Evolutionary conservation across 257 asterid genomes (phyloP).

Genomic region (Lycium ferocissimum): DNA sequence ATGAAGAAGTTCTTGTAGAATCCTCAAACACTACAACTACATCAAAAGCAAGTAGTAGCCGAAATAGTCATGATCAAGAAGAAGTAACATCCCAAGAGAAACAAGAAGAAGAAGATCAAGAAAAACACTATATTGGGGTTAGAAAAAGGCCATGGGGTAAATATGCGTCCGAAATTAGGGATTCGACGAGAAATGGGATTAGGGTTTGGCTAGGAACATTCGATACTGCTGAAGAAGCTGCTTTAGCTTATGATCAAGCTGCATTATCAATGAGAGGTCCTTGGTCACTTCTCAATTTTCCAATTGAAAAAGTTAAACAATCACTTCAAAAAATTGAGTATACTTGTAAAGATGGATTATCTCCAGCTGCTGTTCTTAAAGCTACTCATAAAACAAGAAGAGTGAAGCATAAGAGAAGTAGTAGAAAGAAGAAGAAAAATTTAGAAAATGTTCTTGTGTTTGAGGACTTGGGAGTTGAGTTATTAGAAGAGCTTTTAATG

Average conservation of each 20-base stretch:
- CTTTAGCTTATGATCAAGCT: conserved; percentile 54
- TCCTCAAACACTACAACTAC: not conserved
- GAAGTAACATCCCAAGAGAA: conserved; percentile 20
- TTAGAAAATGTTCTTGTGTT: conserved; percentile 39
- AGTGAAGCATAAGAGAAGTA: conserved; percentile 14
- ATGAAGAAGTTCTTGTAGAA: not conserved
- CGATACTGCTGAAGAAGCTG: conserved; percentile 48
- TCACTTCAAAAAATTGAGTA: conserved; percentile 37
- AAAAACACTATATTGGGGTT: conserved; percentile 45
- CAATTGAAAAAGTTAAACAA: conserved; percentile 37
- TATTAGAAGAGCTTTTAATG: conserved; percentile 40
- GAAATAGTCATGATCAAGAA: conserved; percentile 14
- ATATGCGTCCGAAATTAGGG: conserved; percentile 54
- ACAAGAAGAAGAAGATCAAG: not conserved
- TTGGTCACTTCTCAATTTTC: conserved; percentile 41
- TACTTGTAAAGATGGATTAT: conserved; percentile 36
- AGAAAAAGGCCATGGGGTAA: conserved; percentile 51
- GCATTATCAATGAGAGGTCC: conserved; percentile 46
- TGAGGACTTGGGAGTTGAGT: conserved; percentile 51
- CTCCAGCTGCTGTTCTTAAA: conserved; percentile 50
- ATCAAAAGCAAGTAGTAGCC: not conserved
- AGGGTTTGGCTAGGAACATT: conserved; percentile 57
- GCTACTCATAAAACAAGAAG: conserved; percentile 39
- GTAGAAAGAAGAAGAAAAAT: conserved; percentile 15
- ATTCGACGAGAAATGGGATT: conserved; percentile 50